phyloP scores from a whole-genome alignment of 2,329 filamentous ascomycete genomes.

The Curvularia spicifera region DNA sequence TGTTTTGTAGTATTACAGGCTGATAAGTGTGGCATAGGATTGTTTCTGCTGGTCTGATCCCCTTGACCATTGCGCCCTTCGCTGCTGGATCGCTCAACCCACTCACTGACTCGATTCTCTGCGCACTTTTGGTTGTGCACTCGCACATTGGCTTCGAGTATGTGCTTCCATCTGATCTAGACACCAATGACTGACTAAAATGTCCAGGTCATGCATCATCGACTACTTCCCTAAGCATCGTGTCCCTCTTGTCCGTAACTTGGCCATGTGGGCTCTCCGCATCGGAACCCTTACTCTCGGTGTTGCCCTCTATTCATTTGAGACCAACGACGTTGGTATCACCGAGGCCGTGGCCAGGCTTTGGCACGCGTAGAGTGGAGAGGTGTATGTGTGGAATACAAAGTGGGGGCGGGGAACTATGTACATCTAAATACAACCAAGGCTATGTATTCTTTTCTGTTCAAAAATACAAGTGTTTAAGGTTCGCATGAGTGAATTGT shows the following conservation, averaged over 20 bases:
- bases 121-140: slow-evolving; percentile 83
- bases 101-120: slow-evolving; percentile 82
- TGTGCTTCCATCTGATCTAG: slow-evolving; percentile 31
- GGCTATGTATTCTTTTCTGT: not conserved
- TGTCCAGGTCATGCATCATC: slow-evolving; percentile 71
- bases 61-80: slow-evolving; percentile 88
- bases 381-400: slow-evolving; percentile 11
- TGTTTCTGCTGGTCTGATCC: slow-evolving; percentile 80
- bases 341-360: slow-evolving; percentile 87
- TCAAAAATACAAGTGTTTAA: not conserved
- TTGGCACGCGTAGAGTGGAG: slow-evolving; percentile 74
- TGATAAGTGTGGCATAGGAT: slow-evolving; percentile 46
- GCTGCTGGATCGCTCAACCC: slow-evolving; percentile 91
- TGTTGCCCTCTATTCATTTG: slow-evolving; percentile 94
- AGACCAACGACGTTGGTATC: slow-evolving; percentile 96
- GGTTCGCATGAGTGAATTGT: not conserved
- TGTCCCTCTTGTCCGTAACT: slow-evolving; percentile 70
- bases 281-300: slow-evolving; percentile 79
- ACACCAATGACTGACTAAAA: slow-evolving; percentile 13
- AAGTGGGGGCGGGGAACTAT: slow-evolving; percentile 4
- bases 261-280: slow-evolving; percentile 80
- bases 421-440: slow-evolving; percentile 15
- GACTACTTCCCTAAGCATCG: slow-evolving; percentile 85
- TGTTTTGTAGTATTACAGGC: not conserved
- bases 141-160: slow-evolving; percentile 94